These are phyloP conservation scores for Penicillium waksmanii DNA, from an alignment of 495 filamentous ascomycete species.

Conservation along the genomic window DNA sequence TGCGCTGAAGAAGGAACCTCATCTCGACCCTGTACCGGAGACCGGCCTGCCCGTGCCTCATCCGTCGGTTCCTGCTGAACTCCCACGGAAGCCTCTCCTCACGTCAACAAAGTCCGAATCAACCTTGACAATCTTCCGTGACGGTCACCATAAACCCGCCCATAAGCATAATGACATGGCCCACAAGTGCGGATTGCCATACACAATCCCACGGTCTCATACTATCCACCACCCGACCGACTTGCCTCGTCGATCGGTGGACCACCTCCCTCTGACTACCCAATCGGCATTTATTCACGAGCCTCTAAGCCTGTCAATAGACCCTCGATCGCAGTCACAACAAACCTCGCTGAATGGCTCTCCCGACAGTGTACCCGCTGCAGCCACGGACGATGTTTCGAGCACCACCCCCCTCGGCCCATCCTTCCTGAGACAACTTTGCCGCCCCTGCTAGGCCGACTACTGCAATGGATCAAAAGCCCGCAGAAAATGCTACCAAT, in stretches of 20 bases:
- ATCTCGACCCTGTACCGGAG: slow-evolving; percentile 59
- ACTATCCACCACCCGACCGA: slow-evolving; percentile 65
- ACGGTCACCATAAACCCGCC: slow-evolving; percentile 91
- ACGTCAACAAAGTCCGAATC: slow-evolving; percentile 84
- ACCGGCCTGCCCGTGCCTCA: slow-evolving; percentile 29
- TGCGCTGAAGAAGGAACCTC: slow-evolving; percentile 85
- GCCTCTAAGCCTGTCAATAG: slow-evolving; percentile 29
- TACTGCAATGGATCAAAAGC: slow-evolving; percentile 41
- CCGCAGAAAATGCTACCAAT: slow-evolving; percentile 23
- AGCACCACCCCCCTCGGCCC: slow-evolving; percentile 62
- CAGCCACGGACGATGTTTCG: slow-evolving; percentile 62
- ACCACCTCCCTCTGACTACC: slow-evolving; percentile 59
- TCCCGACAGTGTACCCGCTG: slow-evolving; percentile 58
- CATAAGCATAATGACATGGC: slow-evolving; percentile 87
- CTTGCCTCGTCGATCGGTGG: slow-evolving; percentile 67
- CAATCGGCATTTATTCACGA: slow-evolving; percentile 47
- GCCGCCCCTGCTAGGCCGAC: slow-evolving; percentile 47
- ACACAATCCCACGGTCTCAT: slow-evolving; percentile 75
- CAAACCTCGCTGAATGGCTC: slow-evolving; percentile 69
- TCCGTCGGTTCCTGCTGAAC: slow-evolving; percentile 50
- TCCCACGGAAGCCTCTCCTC: slow-evolving; percentile 67
- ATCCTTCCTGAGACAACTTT: slow-evolving; percentile 58
- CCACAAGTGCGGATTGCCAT: slow-evolving; percentile 80
- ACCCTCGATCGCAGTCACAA: slow-evolving; percentile 24
- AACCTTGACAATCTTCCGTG: slow-evolving; percentile 81